Conservation (phyloP, 2,329 filamentous ascomycete species). For the Colletotrichum lentis region DNA sequence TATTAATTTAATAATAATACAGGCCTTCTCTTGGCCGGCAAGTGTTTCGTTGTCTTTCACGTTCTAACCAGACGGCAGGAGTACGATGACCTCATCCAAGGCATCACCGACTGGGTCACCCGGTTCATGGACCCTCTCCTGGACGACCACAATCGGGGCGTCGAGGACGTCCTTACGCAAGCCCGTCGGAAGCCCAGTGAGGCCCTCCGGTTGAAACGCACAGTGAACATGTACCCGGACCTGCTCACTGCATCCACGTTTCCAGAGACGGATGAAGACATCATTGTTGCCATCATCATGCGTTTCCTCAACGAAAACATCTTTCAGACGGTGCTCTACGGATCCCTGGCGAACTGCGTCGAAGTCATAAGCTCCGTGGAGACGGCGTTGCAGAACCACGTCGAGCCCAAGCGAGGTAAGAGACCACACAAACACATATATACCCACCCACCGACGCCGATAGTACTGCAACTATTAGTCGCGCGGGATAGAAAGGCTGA, state of each 20-base stretch:
- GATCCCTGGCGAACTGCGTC: slow-evolving; percentile 40
- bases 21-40: not conserved
- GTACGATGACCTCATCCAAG: slow-evolving; percentile 48
- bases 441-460: no score
- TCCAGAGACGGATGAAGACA: slow-evolving; percentile 51
- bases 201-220: slow-evolving; percentile 41
- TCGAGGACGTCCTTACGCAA: slow-evolving; percentile 40
- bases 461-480: no score
- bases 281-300: slow-evolving; percentile 48
- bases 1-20: no score
- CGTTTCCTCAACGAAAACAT: slow-evolving; percentile 49
- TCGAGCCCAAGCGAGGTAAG: slow-evolving; percentile 51
- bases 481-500: not conserved
- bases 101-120: slow-evolving; percentile 49
- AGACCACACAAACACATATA: not conserved
- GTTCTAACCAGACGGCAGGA: slow-evolving; percentile 44
- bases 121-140: slow-evolving; percentile 47
- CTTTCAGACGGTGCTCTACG: slow-evolving; percentile 48
- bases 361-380: slow-evolving; percentile 48
- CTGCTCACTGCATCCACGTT: slow-evolving; percentile 45
- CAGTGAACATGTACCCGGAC: slow-evolving; percentile 45
- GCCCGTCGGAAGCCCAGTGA: slow-evolving; percentile 42
- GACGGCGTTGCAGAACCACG: slow-evolving; percentile 46
- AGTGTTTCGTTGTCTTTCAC: no score
- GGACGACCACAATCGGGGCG: slow-evolving; percentile 42